phyloP scores from a whole-genome alignment of 1,284 basidiomycete genomes.

The Austropuccinia psidii region DNA sequence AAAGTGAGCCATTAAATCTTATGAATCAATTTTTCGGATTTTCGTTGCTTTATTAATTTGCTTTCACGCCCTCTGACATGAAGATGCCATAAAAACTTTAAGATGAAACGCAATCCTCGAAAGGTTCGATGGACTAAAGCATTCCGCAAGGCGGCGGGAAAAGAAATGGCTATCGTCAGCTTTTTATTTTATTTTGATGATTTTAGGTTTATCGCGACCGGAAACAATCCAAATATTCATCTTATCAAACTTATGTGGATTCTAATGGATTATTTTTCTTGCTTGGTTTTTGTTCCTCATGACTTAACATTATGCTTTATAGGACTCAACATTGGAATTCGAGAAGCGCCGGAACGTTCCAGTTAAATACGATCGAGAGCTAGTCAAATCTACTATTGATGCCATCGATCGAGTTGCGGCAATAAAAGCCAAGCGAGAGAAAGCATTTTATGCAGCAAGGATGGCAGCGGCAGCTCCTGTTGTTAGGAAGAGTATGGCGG shows the following conservation, averaged over 20 bases:
- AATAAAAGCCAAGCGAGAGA: conserved; percentile 82
- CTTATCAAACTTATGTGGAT: too few relatives aligned
- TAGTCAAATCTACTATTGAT: conserved; percentile 87
- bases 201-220: neutral
- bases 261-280: too few relatives aligned
- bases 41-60: conserved; percentile 30
- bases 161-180: conserved; percentile 97
- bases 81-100: conserved; percentile 97
- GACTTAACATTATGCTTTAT: neutral
- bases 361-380: conserved; percentile 91
- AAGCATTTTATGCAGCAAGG: conserved; percentile 63
- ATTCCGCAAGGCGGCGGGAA: conserved; percentile 95
- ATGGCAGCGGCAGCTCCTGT: conserved; percentile 34
- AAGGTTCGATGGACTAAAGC: conserved; percentile 99
- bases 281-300: too few relatives aligned
- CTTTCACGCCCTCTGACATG: conserved; percentile 16
- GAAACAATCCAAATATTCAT: too few relatives aligned
- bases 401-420: conserved; percentile 94
- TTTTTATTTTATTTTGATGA: neutral
- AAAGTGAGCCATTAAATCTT: conserved; percentile 58
- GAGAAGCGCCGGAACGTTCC: conserved; percentile 98
- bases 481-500: conserved; percentile 30
- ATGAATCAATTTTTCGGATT: conserved; percentile 3
- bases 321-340: conserved; percentile 98
- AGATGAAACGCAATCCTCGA: conserved; percentile 99